Evolutionary conservation across 306 rosid genomes (phyloP).

Genomic region (Malus sylvestris): DNA sequence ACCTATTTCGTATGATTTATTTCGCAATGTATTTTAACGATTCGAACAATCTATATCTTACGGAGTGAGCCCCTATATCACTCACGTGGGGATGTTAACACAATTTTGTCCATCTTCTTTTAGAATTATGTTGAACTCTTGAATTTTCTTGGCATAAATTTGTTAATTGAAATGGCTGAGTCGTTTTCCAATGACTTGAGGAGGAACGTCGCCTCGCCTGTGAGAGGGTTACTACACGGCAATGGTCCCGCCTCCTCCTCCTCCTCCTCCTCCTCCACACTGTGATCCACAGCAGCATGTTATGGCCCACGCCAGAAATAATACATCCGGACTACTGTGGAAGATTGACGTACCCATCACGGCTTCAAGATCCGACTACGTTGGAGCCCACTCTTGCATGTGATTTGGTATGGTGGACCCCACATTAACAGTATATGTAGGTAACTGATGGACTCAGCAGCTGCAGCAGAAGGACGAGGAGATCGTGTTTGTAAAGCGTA

Average conservation of each 20-base stretch:
- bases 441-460: background rate
- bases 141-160: too few species aligned
- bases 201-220: too few species aligned
- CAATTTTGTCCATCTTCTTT: too few species aligned
- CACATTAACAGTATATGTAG: background rate
- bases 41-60: too few species aligned
- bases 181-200: background rate
- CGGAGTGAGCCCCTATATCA: too few species aligned
- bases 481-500: background rate
- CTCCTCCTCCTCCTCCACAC: background rate
- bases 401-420: background rate
- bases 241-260: background rate
- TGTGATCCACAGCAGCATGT: background rate
- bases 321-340: background rate
- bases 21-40: too few species aligned
- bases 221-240: background rate
- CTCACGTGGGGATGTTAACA: too few species aligned
- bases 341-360: background rate
- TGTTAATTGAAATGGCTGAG: too few species aligned
- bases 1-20: too few species aligned
- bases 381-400: background rate
- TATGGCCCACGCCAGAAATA: background rate
- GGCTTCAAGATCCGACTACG: background rate
- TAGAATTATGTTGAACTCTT: too few species aligned
- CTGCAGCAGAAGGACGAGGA: background rate